Conservation (phyloP, 257 asterid genomes). For the Lithospermum erythrorhizon region DNA sequence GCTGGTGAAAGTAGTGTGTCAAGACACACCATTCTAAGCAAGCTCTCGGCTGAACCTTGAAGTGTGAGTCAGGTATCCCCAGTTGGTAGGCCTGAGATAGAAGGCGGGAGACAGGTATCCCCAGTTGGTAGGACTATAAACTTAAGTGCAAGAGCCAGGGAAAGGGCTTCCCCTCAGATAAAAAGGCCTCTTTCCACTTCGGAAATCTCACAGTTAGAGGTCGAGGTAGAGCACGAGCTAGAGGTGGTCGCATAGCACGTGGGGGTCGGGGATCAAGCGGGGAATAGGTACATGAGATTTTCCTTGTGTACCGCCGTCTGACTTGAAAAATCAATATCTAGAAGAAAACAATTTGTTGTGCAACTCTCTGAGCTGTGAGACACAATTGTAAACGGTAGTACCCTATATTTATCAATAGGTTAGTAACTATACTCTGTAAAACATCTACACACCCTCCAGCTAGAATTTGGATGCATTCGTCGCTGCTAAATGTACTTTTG, state of each 20-base stretch:
- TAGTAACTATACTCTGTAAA: not conserved
- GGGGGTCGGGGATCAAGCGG: slow-evolving; percentile 51
- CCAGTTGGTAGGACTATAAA: slow-evolving; percentile 43
- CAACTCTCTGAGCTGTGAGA: not conserved
- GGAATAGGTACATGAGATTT: slow-evolving; percentile 21
- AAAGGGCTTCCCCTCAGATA: slow-evolving; percentile 41
- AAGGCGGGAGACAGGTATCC: slow-evolving; percentile 21
- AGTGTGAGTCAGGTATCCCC: slow-evolving; percentile 23
- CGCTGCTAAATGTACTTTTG: not conserved
- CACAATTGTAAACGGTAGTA: not conserved
- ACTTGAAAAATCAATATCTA: not conserved
- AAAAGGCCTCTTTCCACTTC: slow-evolving; percentile 31
- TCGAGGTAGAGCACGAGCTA: slow-evolving; percentile 43
- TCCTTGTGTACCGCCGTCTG: not conserved
- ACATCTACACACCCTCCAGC: not conserved
- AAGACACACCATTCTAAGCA: too few species aligned
- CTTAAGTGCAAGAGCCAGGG: slow-evolving; percentile 55
- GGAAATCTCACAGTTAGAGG: slow-evolving; percentile 21
- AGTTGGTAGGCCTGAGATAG: slow-evolving; percentile 26
- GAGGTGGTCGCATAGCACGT: slow-evolving; percentile 68
- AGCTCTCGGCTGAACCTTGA: slow-evolving; percentile 16
- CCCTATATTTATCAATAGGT: not conserved
- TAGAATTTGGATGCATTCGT: not conserved
- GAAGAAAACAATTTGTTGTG: not conserved
- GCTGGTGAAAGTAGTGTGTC: slow-evolving; percentile 29